These are phyloP conservation scores for Thelonectria rubi DNA, from an alignment of 2,329 filamentous ascomycete genomes.

Conservation along the genomic window DNA sequence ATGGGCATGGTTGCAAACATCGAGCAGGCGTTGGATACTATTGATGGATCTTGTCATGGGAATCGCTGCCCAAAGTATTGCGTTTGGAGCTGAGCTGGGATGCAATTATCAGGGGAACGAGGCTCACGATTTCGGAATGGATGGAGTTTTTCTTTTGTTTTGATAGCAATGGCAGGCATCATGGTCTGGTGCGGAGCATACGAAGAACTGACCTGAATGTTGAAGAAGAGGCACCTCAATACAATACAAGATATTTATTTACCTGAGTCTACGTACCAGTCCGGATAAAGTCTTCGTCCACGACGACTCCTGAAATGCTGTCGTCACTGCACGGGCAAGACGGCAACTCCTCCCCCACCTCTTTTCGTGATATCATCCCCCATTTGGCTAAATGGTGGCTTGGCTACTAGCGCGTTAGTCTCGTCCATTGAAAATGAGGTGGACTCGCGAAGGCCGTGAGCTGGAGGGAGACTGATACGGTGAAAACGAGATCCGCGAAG, in stretches of 20 bases:
- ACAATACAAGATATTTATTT: too few species aligned
- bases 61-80: background rate
- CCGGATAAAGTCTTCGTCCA: too few species aligned
- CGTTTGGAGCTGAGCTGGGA: background rate
- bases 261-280: too few species aligned
- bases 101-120: background rate
- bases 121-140: background rate
- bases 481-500: background rate
- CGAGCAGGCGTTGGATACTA: slow-evolving; percentile 30
- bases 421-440: background rate
- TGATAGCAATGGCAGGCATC: background rate
- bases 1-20: slow-evolving; percentile 24
- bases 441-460: background rate
- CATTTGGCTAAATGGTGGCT: background rate
- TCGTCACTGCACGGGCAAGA: background rate
- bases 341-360: background rate
- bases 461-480: background rate
- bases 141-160: background rate
- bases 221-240: too few species aligned
- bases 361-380: slow-evolving; percentile 15
- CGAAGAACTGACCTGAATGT: too few species aligned
- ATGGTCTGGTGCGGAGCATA: background rate
- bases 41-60: slow-evolving; percentile 26
- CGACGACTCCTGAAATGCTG: background rate
- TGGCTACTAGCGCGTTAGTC: background rate